Evolutionary conservation across 2,329 filamentous ascomycete genomes (phyloP), one percentile per base, ranked within the genome.

Genomic region (Alternaria brassicae): DNA sequence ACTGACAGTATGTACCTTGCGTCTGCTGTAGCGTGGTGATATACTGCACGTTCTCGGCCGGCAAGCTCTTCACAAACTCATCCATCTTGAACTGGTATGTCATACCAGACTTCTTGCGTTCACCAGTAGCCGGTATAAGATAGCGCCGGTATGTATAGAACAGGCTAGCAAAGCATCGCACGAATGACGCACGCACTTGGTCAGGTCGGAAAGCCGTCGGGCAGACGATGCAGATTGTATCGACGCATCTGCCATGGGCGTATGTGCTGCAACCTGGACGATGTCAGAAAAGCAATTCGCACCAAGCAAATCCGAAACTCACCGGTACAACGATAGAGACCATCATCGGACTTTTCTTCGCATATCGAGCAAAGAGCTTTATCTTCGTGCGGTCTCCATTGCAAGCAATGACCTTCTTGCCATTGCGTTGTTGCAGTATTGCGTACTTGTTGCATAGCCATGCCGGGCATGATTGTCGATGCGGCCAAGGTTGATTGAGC

Each of bases 401-500:
- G 85, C 79, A 95, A 86, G 77, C 90, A 93, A 79, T 95, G 91
- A 0, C 91, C 91, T 76, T 95, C 91, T 1, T 92, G 89, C 91
- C 91, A 95, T 47, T 92, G 88, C 0, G 86, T 91, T 1, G 88
- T 91, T 47, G 93, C 90, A 0, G 91, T 92, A 71, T 94, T 92
- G 45, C 83, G 83, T 7, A 94, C 91, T 1, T 90, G 90, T 71
- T 93, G 91, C 62, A 93, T 85, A 60, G 92, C 85, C 85, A 93
- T 90, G 69, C 89, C 91, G 34, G 92, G 91, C 91, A 95, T 93
- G 68, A 95, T 88, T 2, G 91, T 95, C 6, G 91, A 93, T 7
- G 91, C 91, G 2, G 91, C 91, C 44, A 95, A 80, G 0, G 92
- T 95, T n/a, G 91, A 94, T 69, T 91, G 90, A 0, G 91, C 91